These are phyloP conservation scores for Diaporthe sp. DNA, from an alignment of 2,329 filamentous ascomycete species.

Conservation along the genomic window DNA sequence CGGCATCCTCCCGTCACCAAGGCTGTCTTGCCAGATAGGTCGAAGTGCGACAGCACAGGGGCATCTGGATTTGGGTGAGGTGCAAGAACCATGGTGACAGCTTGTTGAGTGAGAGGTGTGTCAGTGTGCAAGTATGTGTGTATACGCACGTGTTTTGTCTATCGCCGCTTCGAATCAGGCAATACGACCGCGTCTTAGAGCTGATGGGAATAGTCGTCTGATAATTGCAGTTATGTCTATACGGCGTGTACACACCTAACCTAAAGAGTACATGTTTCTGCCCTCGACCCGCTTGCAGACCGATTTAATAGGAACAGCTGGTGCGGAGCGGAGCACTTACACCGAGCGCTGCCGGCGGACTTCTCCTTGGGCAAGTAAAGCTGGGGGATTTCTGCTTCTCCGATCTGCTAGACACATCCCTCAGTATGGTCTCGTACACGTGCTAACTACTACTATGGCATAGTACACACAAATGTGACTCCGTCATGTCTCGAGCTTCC, in stretches of 20 bases:
- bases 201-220: neutral
- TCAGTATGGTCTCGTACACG: neutral
- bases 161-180: neutral
- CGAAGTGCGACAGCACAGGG: conserved; percentile 49
- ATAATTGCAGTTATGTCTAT: neutral
- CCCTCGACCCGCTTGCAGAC: neutral
- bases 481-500: neutral
- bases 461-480: neutral
- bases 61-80: conserved; percentile 46
- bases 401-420: neutral
- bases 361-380: neutral
- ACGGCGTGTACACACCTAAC: neutral
- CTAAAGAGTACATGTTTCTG: neutral
- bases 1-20: conserved; percentile 48
- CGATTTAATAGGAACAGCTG: neutral
- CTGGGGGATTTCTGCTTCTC: neutral
- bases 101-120: neutral
- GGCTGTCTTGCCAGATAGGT: conserved; percentile 46
- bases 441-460: neutral
- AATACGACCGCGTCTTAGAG: neutral
- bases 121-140: neutral
- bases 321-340: neutral
- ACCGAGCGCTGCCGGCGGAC: neutral
- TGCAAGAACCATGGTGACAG: conserved; percentile 45
- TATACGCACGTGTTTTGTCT: neutral